Evolutionary conservation across 1,284 basidiomycete species (phyloP).

Genomic region (Tilletiopsis washingtonensis): DNA sequence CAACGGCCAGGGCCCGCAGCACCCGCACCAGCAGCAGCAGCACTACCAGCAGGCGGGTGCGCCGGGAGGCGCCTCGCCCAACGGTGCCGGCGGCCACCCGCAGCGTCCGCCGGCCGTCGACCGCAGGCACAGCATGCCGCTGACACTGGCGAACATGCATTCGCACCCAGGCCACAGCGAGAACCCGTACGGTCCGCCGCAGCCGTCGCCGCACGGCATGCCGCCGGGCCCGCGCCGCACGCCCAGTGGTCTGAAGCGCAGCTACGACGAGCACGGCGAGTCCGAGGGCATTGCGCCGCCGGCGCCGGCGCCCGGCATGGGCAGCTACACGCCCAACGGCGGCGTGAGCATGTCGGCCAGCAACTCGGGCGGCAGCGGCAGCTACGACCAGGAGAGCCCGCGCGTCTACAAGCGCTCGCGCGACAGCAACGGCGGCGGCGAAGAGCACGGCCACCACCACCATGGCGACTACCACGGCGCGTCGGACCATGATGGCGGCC

Average conservation of each 20-base stretch:
- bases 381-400: neutral
- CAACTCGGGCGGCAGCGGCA: neutral
- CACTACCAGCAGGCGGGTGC: no score
- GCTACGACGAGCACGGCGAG: neutral
- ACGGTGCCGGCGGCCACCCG: neutral
- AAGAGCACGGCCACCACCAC: neutral
- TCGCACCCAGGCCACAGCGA: neutral
- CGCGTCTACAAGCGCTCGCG: neutral
- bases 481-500: neutral
- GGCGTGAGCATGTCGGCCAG: neutral
- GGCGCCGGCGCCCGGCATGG: neutral
- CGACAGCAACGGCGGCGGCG: neutral
- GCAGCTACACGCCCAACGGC: neutral
- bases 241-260: neutral
- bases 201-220: neutral
- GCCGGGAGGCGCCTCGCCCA: no score
- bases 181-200: neutral
- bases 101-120: neutral
- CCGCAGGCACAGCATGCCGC: neutral
- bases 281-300: neutral
- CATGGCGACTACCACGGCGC: neutral
- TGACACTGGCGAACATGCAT: no score
- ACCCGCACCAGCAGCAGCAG: neutral
- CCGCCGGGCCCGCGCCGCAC: neutral
- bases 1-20: no score